A percentile compares a stretch with the other conserved stretches of the same genome.
phyloP scores from a whole-genome alignment of 2,329 filamentous ascomycete species.

The Aspergillaceae sp. region DNA sequence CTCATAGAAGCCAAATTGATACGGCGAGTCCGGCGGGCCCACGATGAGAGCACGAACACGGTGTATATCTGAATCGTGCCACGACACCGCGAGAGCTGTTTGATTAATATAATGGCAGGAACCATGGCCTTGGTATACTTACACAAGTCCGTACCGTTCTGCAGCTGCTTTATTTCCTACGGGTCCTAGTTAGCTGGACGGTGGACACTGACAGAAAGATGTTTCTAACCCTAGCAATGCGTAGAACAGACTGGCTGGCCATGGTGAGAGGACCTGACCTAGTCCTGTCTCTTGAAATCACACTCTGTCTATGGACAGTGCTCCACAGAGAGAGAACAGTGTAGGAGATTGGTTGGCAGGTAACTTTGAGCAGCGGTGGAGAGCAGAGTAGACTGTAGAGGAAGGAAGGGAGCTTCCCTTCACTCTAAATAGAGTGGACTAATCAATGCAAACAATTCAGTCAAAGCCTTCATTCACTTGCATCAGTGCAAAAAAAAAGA shows the following conservation, averaged over 20 bases:
- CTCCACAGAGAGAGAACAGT: too few species aligned
- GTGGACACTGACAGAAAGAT: conserved; percentile 7
- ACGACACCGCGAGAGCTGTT: conserved; percentile 77
- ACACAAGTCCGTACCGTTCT: conserved; percentile 78
- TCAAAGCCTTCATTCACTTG: too few species aligned
- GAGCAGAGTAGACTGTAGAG: too few species aligned
- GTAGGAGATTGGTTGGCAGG: too few species aligned
- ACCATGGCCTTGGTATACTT: conserved; percentile 26
- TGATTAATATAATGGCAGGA: not conserved
- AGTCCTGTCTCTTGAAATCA: too few species aligned
- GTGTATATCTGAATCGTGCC: conserved; percentile 78
- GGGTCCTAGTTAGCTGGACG: too few species aligned
- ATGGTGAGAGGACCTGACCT: conserved; percentile 36
- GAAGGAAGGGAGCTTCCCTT: too few species aligned
- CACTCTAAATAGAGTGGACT: too few species aligned
- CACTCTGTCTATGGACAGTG: too few species aligned
- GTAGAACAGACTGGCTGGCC: conserved; percentile 79
- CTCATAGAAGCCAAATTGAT: conserved; percentile 97
- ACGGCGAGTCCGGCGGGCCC: conserved; percentile 87
- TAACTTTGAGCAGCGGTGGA: too few species aligned
- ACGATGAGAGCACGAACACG: conserved; percentile 82
- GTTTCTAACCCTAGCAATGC: conserved; percentile 67
- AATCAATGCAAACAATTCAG: too few species aligned
- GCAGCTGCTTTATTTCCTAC: conserved; percentile 77
- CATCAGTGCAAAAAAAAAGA: too few species aligned